Percentiles rank a stretch among this genome's conserved stretches.
Evolutionary conservation across 441 rosid genomes (phyloP).

Genomic region (Erodium moschatum): DNA sequence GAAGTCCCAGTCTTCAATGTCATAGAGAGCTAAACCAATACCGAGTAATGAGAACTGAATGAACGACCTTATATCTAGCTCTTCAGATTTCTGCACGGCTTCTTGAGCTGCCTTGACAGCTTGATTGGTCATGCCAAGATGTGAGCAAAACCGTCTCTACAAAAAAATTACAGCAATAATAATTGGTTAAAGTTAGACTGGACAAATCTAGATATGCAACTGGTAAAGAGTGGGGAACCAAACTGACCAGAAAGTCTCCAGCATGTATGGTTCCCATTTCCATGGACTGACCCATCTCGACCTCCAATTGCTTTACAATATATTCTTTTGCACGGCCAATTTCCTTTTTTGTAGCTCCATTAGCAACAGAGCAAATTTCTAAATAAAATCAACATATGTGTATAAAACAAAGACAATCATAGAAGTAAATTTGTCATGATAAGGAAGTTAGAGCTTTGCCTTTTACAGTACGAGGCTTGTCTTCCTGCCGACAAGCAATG

Average conservation of each 20-base stretch:
- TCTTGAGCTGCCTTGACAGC: slow-evolving; percentile 43
- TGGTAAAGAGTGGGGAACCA: not conserved
- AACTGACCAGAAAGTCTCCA: slow-evolving; percentile 21
- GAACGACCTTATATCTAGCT: slow-evolving; percentile 33
- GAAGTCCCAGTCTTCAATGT: not conserved
- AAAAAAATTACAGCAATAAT: slow-evolving; percentile 2
- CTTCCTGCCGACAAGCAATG: slow-evolving; percentile 30
- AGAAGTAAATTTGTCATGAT: not conserved
- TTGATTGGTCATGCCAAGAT: slow-evolving; percentile 37
- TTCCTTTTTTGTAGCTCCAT: slow-evolving; percentile 3
- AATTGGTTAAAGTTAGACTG: not conserved
- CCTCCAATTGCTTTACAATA: slow-evolving; percentile 23
- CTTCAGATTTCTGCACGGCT: slow-evolving; percentile 28
- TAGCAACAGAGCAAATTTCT: slow-evolving; percentile 26
- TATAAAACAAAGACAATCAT: not conserved
- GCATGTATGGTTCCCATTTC: slow-evolving; percentile 39
- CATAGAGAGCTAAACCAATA: too few relatives aligned
- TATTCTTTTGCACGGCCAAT: not conserved
- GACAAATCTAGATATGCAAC: not conserved
- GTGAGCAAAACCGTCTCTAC: slow-evolving; percentile 40
- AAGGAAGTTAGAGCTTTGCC: not conserved
- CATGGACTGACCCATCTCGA: slow-evolving; percentile 36
- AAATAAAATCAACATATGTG: not conserved
- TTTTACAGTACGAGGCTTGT: slow-evolving; percentile 24
- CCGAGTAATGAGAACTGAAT: not conserved